These are phyloP conservation scores for Tolypocladium guangdongense DNA, from an alignment of 2,329 filamentous ascomycete genomes.

Conservation along the genomic window DNA sequence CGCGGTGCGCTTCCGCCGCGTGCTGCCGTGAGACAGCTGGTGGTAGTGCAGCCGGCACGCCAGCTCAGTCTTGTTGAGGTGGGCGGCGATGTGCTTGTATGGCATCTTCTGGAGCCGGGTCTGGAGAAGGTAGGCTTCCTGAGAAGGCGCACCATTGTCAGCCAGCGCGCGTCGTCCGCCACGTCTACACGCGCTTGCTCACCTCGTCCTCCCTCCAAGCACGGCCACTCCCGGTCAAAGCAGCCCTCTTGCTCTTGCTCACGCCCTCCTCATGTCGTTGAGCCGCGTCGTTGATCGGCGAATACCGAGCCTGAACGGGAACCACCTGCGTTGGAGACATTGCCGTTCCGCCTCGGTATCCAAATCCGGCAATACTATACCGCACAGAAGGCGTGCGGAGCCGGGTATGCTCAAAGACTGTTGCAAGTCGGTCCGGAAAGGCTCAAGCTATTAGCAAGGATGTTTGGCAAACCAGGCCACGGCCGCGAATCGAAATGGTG, in stretches of 20 bases:
- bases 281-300: constrained; percentile 40
- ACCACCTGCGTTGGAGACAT: constrained; percentile 43
- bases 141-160: constrained; percentile 1
- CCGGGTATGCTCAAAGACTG: background rate
- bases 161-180: background rate
- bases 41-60: constrained; percentile 83
- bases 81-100: constrained; percentile 79
- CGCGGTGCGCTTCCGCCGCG: constrained; percentile 64
- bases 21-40: constrained; percentile 72
- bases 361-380: background rate
- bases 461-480: background rate
- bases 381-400: no score
- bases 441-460: background rate
- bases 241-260: constrained; percentile 55
- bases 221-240: constrained; percentile 63
- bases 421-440: background rate
- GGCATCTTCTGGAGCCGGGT: constrained; percentile 81
- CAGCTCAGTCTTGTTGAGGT: constrained; percentile 79
- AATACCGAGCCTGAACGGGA: constrained; percentile 33
- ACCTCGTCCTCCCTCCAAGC: constrained; percentile 85
- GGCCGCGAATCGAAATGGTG: background rate
- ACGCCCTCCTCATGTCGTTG: constrained; percentile 49
- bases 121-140: constrained; percentile 78
- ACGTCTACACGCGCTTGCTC: constrained; percentile 15
- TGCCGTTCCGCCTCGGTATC: background rate